These are phyloP conservation scores for Polygonum aviculare DNA, from an alignment of 148 eudicot genomes.

Conservation along the genomic window DNA sequence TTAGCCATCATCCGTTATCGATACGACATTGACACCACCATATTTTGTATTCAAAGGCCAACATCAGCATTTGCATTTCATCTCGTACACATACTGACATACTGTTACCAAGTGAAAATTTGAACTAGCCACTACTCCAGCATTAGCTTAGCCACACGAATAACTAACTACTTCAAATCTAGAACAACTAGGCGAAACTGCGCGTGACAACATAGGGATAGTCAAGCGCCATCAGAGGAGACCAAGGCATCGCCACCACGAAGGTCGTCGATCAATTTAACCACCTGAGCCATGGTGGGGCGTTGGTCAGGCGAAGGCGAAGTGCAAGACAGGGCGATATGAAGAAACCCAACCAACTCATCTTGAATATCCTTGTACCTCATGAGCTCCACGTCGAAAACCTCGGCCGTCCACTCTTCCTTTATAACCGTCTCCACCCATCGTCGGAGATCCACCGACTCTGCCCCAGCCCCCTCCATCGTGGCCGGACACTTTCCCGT, in stretches of 20 bases:
- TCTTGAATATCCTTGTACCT: slow-evolving; percentile 91
- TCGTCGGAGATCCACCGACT: slow-evolving; percentile 68
- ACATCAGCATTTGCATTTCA: too few relatives aligned
- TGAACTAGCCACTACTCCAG: too few relatives aligned
- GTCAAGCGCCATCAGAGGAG: slow-evolving; percentile 48
- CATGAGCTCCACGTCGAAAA: slow-evolving; percentile 92
- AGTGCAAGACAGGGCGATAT: slow-evolving; percentile 80
- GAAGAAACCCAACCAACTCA: slow-evolving; percentile 86
- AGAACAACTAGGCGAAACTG: slow-evolving; percentile 13
- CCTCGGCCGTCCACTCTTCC: slow-evolving; percentile 99
- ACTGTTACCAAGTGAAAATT: not conserved
- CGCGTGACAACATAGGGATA: slow-evolving; percentile 39
- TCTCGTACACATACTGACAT: too few relatives aligned
- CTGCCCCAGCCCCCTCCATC: slow-evolving; percentile 35
- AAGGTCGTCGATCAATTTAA: slow-evolving; percentile 74
- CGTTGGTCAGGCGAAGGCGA: slow-evolving; percentile 53
- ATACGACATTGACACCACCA: too few relatives aligned
- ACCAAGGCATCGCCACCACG: slow-evolving; percentile 38
- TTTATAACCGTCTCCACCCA: slow-evolving; percentile 96
- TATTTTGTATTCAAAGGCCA: too few relatives aligned
- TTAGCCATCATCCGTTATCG: too few relatives aligned
- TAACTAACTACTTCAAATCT: not conserved
- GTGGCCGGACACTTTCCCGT: slow-evolving; percentile 80
- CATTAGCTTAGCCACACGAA: too few relatives aligned
- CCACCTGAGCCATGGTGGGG: slow-evolving; percentile 62